A percentile compares a stretch with the other conserved stretches of the same genome.
Conservation (phyloP, 2,329 filamentous ascomycete species). For the Cryphonectria parasitica region DNA sequence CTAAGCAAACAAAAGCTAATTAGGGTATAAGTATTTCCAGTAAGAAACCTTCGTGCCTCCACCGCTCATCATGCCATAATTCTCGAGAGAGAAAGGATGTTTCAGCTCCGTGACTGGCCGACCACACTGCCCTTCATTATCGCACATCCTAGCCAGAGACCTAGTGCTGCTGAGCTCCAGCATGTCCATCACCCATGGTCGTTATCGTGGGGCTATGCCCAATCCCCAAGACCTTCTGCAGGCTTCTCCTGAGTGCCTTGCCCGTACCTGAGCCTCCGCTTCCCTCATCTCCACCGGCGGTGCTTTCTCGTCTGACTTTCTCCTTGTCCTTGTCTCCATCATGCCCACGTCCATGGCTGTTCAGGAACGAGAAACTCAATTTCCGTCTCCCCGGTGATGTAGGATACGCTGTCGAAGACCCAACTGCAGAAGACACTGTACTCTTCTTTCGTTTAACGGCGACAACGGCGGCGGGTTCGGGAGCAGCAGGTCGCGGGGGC, state of each 20-base stretch:
- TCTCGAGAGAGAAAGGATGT: neutral
- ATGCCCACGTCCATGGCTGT: slow-evolving; percentile 22
- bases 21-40: slow-evolving; percentile 2
- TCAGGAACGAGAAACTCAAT: slow-evolving; percentile 35
- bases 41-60: neutral
- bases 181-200: slow-evolving; percentile 19
- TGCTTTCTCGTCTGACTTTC: slow-evolving; percentile 24
- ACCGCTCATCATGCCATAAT: neutral
- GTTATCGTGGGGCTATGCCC: slow-evolving; percentile 33
- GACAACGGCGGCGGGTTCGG: slow-evolving; percentile 47
- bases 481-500: slow-evolving; percentile 68
- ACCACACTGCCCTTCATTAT: slow-evolving; percentile 35
- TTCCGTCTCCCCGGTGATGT: slow-evolving; percentile 19
- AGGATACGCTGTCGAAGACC: slow-evolving; percentile 14
- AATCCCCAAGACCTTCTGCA: slow-evolving; percentile 51
- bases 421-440: slow-evolving; percentile 27
- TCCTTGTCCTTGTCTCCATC: slow-evolving; percentile 23
- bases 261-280: slow-evolving; percentile 32
- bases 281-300: slow-evolving; percentile 24
- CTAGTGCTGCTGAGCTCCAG: slow-evolving; percentile 26
- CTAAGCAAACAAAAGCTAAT: neutral
- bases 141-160: slow-evolving; percentile 50
- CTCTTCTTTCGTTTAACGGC: slow-evolving; percentile 46
- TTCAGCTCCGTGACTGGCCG: neutral
- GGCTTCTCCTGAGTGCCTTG: slow-evolving; percentile 50